Evolutionary conservation across 371 early-diverging fungal genomes (phyloP), one percentile per base, ranked within the genome.

Genomic region (Circinella umbellata): DNA sequence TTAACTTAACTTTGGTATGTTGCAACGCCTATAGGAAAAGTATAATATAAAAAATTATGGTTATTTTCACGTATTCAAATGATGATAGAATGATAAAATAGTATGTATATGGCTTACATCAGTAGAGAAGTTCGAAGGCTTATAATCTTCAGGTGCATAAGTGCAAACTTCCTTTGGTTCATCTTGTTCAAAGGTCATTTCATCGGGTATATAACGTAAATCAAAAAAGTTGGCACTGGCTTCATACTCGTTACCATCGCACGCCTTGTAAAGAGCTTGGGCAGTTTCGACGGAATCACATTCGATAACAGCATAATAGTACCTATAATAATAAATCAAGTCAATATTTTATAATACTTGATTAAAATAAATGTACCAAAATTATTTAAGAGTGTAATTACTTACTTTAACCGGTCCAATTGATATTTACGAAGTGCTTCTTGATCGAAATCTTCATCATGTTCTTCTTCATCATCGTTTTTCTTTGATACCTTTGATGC

Each of bases 161-260:
- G 77, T 84, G 3, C 93, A 91, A 20, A 77, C 86, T 42, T 98
- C 96, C 62, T 81, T 77, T 37, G 77, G 75, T 38, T 92, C 92
- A 37, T 93, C 93, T 18, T 87, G 88, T 18, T 87, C 88, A 86
- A 99, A 98, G 13, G 75, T 77, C 92, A 93, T 93, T 20, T 91
- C 96, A 73, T 96, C 95, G 55, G 99, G 98, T 65, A 99, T 91
- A 88, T 92, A 99, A n/a, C 99, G 89, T 72, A 98, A 79, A 80
- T 99, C 99, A 72, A 99, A 94, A 69, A 94, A 93, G 84, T 98
- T 98, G 66, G 95, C 90, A 51, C 95, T 93, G 59, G 89, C 87
- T 77, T 99, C 99, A 74, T 92, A 98, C 79, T 99, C 99, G 11
- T 93, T 87, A 14, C 95, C 96, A 77, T 99, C 99, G 75, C 96